Evolutionary conservation across 2,329 filamentous ascomycete genomes (phyloP), one percentile per base, ranked within the genome.

Genomic region (Teratosphaeria epicoccoides): DNA sequence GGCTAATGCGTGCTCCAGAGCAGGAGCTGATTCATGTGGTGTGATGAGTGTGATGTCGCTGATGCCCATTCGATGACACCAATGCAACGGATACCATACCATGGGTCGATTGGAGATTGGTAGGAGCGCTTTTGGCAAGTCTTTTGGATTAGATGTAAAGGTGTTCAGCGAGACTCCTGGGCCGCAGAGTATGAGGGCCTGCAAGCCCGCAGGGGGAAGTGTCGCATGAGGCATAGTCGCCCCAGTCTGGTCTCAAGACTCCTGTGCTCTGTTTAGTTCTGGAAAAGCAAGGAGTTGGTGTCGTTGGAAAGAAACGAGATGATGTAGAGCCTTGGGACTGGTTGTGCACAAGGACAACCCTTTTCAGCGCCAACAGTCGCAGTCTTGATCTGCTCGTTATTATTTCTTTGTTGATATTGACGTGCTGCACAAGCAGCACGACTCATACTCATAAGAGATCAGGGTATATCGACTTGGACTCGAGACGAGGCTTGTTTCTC

Each of bases 1-100:
- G 57, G 83, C 84, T 54, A 91, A 73, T 33, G 85, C 85, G 2
- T 82, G 77, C 61, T 78, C 79, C 63, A 90, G 81, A 44, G 85
- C 83, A 47, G 78, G 72, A 46, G 79, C 75, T 3, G 85, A 84
- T 58, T 76, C 74, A 20, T 71, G 68, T 1, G 74, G 73, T 1
- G 73, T 66, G 77, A 85, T 43, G 76, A 85, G 53, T 75, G 84
- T 73, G 58, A 76, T 76, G 58, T 76, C 71, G 72, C 24, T 86
- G 58, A 90, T 81, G 59, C 87, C 87, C 68, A 85, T 87, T 33
- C 87, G 81, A 64, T 88, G 86, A 70, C 87, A 91, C 72, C 88
- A 91, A 62, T 91, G 87, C 40, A 93, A 79, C 5, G 87, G 84
- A 67, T 93, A 93, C 85, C 88, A 91, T 45, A 93, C 84, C 87